phyloP scores from a whole-genome alignment of 495 filamentous ascomycete genomes.

The Xylaria palmicola region DNA sequence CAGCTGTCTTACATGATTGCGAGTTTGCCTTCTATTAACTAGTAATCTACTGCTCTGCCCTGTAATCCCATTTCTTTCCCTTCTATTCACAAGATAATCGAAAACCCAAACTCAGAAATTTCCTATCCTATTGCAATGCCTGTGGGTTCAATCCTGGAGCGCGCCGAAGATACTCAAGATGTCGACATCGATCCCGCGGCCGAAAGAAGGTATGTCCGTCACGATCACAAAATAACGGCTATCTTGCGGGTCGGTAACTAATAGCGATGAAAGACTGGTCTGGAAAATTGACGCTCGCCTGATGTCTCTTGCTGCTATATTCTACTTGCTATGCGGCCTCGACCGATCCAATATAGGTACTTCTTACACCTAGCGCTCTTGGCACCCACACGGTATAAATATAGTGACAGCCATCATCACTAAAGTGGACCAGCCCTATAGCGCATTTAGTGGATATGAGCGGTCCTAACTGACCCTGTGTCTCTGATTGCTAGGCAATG shows the following conservation, averaged over 20 bases:
- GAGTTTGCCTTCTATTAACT: background rate
- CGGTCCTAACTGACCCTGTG: background rate
- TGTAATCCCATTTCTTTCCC: background rate
- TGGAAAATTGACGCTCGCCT: background rate
- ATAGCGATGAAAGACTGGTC: background rate
- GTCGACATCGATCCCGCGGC: background rate
- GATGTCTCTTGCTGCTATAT: constrained; percentile 18
- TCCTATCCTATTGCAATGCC: background rate
- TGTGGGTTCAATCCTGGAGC: background rate
- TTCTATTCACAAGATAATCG: background rate
- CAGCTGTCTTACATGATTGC: background rate
- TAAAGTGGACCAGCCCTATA: background rate
- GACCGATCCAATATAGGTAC: constrained; percentile 67
- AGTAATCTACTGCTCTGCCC: background rate
- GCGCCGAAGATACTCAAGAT: background rate
- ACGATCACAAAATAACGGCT: background rate
- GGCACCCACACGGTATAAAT: background rate
- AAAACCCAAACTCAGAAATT: background rate
- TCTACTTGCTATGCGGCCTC: constrained; percentile 84
- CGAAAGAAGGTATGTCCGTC: background rate
- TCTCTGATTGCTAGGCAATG: constrained; percentile 59
- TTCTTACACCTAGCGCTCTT: background rate
- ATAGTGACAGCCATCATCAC: background rate
- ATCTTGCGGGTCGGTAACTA: background rate
- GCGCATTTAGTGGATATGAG: background rate